Evolutionary conservation across 208 protist species (phyloP).

Genomic region (Leishmania guyanensis): DNA sequence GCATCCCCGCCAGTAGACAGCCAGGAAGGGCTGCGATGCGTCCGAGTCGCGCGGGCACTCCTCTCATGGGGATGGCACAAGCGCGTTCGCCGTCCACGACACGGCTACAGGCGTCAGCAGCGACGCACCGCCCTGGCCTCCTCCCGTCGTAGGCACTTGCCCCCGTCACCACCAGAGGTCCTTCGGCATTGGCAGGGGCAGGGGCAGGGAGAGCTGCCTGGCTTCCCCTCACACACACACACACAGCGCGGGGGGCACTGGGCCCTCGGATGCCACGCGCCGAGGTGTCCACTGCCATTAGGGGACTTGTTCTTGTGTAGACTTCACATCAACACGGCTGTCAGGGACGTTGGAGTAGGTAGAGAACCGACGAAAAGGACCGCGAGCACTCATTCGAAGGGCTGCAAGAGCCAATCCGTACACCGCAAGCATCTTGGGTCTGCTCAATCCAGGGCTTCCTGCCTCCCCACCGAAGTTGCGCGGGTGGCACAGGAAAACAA

Average conservation of each 20-base stretch:
- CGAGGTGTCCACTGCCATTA: background rate
- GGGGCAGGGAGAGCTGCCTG: background rate
- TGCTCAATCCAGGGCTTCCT: background rate
- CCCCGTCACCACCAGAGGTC: background rate
- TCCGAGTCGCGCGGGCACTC: background rate
- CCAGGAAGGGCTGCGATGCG: background rate
- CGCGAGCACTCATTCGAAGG: background rate
- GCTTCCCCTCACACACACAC: background rate
- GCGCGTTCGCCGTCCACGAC: background rate
- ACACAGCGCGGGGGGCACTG: background rate
- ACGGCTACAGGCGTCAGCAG: background rate
- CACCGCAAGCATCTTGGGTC: background rate
- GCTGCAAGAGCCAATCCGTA: background rate
- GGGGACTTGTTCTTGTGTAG: background rate
- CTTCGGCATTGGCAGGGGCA: background rate
- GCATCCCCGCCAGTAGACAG: background rate
- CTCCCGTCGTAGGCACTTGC: background rate
- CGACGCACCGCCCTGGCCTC: background rate
- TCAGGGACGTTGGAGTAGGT: background rate
- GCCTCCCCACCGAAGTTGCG: background rate
- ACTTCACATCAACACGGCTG: accelerated
- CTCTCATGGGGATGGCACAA: background rate
- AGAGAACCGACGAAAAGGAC: background rate
- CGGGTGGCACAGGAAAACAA: too few species aligned
- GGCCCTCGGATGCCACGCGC: background rate